Evolutionary conservation across 2,329 filamentous ascomycete species (phyloP).

Genomic region (Pseudopithomyces chartarum): DNA sequence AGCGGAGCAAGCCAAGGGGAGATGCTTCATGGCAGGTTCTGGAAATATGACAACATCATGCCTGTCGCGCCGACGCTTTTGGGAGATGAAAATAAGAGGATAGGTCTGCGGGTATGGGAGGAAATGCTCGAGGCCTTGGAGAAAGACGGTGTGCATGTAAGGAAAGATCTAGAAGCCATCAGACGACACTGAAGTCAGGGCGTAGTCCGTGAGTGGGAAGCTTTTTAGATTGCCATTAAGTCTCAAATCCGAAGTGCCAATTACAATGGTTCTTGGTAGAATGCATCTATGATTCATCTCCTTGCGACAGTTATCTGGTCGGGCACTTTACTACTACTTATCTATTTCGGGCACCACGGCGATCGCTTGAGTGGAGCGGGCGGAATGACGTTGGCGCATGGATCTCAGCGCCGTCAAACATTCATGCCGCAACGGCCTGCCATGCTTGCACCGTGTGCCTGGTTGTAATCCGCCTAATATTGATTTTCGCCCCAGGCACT

Average conservation of each 20-base stretch:
- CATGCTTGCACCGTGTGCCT: not conserved
- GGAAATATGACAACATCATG: conserved; percentile 40
- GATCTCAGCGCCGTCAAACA: not conserved
- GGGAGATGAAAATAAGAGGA: conserved; percentile 37
- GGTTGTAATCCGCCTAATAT: not conserved
- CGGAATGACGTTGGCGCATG: conserved; percentile 9
- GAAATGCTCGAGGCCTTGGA: conserved; percentile 40
- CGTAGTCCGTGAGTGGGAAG: too few relatives aligned
- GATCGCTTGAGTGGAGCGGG: not conserved
- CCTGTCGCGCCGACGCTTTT: conserved; percentile 34
- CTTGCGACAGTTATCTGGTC: not conserved
- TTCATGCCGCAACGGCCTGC: not conserved
- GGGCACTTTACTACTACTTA: too few relatives aligned
- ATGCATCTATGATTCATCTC: not conserved
- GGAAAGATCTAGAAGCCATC: conserved; percentile 13
- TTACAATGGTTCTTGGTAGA: too few relatives aligned
- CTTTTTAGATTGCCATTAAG: too few relatives aligned
- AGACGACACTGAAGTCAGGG: too few relatives aligned
- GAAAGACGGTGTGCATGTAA: conserved; percentile 32
- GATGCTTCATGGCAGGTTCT: conserved; percentile 41
- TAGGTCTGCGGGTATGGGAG: conserved; percentile 35
- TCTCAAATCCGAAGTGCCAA: too few relatives aligned
- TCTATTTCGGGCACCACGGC: not conserved
- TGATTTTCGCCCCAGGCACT: conserved; percentile 6
- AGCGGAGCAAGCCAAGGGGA: conserved; percentile 43